phyloP scores from a whole-genome alignment of 2,329 filamentous ascomycete species.

The Talaromyces amestolkiae region DNA sequence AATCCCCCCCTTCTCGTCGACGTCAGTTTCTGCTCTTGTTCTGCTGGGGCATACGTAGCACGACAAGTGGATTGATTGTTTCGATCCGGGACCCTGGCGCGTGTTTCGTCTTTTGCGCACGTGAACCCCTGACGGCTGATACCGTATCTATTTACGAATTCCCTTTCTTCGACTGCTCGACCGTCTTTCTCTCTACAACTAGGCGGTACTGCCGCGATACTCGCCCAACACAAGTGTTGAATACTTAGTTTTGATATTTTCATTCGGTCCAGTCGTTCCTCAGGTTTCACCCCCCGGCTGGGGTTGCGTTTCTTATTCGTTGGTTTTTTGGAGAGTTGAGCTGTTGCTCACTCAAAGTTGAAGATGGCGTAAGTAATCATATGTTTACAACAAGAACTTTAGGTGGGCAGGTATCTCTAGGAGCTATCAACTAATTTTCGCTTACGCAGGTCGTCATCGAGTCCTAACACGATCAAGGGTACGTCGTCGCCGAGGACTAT shows the following conservation, averaged over 20 bases:
- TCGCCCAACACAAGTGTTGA: background rate
- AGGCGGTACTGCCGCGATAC: background rate
- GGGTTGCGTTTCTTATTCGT: slow-evolving; percentile 15
- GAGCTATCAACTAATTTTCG: background rate
- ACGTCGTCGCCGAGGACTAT: slow-evolving; percentile 25
- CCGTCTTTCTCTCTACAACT: background rate
- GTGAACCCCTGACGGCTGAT: slow-evolving; percentile 20
- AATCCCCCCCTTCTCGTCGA: background rate
- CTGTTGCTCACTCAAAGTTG: slow-evolving; percentile 20
- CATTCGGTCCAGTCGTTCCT: slow-evolving; percentile 4
- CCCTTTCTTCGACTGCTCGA: background rate
- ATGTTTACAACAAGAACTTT: background rate
- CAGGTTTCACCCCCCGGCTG: slow-evolving; percentile 14
- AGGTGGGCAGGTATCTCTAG: background rate
- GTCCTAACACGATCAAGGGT: slow-evolving; percentile 55
- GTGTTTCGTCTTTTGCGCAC: slow-evolving; percentile 20
- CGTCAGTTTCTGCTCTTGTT: background rate
- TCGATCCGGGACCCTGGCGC: background rate
- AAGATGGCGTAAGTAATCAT: slow-evolving; percentile 49
- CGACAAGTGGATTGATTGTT: background rate
- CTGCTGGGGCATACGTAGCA: background rate
- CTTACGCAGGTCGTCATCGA: slow-evolving; percentile 15
- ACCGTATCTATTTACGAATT: slow-evolving; percentile 11
- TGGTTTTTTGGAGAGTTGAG: slow-evolving; percentile 14
- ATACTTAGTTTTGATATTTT: background rate